Percentiles rank a stretch among this genome's conserved stretches.
These are phyloP conservation scores for Striga asiatica DNA, from an alignment of 257 asterid species.

Conservation along the genomic window DNA sequence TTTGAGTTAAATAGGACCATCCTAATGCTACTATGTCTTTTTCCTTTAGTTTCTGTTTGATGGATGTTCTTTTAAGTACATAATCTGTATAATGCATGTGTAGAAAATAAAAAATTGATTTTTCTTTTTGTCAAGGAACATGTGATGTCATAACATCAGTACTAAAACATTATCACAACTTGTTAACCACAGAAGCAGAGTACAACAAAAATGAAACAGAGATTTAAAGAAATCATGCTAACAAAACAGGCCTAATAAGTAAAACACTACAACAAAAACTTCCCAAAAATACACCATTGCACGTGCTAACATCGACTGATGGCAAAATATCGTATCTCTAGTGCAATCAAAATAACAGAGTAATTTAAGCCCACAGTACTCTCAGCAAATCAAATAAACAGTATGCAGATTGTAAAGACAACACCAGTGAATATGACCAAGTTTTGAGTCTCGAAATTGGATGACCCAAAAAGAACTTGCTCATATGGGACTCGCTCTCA, in stretches of 20 bases:
- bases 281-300: background rate
- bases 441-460: background rate
- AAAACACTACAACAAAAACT: too few relatives aligned
- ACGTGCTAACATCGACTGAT: background rate
- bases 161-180: background rate
- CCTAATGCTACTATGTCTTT: background rate
- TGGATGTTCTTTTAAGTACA: background rate
- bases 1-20: slow-evolving; percentile 15
- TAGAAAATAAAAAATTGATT: too few relatives aligned
- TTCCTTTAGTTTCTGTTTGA: background rate
- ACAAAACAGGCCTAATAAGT: background rate
- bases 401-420: background rate
- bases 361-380: background rate
- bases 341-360: background rate
- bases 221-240: too few relatives aligned
- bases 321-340: too few relatives aligned
- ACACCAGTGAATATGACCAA: background rate
- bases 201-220: too few relatives aligned
- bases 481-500: slow-evolving; percentile 20
- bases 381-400: slow-evolving; percentile 10
- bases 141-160: too few relatives aligned
- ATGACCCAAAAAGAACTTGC: background rate
- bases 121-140: background rate
- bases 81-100: background rate
- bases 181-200: too few relatives aligned